Conservation (phyloP, 2,329 filamentous ascomycete species). For the Fusarium solani-melongenae region DNA sequence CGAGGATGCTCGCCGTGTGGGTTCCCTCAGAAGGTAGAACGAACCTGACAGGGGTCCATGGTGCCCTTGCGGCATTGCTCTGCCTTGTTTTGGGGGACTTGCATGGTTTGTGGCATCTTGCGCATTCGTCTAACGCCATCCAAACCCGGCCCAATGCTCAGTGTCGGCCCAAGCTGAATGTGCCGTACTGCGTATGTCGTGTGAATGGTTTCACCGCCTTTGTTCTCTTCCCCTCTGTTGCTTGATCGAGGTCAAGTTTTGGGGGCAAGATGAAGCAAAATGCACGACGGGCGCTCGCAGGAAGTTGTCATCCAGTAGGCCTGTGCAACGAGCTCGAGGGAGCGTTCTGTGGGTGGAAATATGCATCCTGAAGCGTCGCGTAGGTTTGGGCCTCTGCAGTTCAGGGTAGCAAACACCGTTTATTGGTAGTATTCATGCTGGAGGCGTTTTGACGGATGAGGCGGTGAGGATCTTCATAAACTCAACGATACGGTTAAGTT, state of each 20-base stretch:
- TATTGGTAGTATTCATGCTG: not conserved
- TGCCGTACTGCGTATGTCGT: not conserved
- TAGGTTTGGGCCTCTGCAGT: not conserved
- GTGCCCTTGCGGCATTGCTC: not conserved
- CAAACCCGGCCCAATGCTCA: not conserved
- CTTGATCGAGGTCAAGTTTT: slow-evolving; percentile 23
- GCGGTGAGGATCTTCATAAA: not conserved
- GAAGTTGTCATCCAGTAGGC: not conserved
- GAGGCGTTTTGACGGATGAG: not conserved
- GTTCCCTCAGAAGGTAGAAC: not conserved
- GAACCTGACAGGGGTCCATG: not conserved
- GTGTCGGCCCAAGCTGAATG: not conserved
- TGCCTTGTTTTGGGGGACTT: not conserved
- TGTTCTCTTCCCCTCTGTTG: slow-evolving; percentile 15
- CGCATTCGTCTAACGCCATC: slow-evolving; percentile 9
- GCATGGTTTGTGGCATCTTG: slow-evolving; percentile 9
- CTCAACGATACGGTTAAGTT: not conserved
- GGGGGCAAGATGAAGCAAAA: slow-evolving; percentile 18
- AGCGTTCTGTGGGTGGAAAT: not conserved
- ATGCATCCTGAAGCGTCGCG: not conserved
- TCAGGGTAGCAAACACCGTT: not conserved
- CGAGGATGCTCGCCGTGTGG: not conserved
- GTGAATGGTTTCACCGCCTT: slow-evolving; percentile 24
- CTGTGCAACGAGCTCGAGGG: not conserved
- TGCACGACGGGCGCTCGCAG: slow-evolving; percentile 3